These are phyloP conservation scores for Zalaria obscura DNA, from an alignment of 2,329 filamentous ascomycete genomes.

Conservation along the genomic window DNA sequence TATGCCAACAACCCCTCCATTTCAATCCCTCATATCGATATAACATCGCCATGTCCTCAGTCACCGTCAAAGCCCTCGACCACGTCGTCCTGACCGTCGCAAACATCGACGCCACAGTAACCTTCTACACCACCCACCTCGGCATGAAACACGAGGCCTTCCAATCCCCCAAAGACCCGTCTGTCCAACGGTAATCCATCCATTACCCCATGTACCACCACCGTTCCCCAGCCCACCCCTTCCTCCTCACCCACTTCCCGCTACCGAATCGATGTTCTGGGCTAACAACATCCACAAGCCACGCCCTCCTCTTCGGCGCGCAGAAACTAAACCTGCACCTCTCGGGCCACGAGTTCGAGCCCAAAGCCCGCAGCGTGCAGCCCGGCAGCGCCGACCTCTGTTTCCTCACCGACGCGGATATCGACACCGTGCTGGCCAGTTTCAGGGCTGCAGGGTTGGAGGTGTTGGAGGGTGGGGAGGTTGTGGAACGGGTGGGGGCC, in stretches of 20 bases:
- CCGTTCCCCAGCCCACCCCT: too few species aligned
- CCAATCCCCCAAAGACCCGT: slow-evolving; percentile 15
- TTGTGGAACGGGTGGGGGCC: slow-evolving; percentile 43
- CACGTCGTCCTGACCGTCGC: slow-evolving; percentile 47
- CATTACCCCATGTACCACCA: neutral
- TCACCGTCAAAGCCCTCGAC: slow-evolving; percentile 34
- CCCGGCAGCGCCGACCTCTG: slow-evolving; percentile 47
- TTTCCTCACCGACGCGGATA: slow-evolving; percentile 39
- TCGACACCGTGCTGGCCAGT: slow-evolving; percentile 30
- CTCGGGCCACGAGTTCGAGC: slow-evolving; percentile 43
- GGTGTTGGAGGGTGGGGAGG: slow-evolving; percentile 33
- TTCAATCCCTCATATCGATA: too few species aligned
- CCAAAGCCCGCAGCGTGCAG: slow-evolving; percentile 39
- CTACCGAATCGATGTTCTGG: slow-evolving; percentile 7
- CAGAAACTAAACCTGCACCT: slow-evolving; percentile 51
- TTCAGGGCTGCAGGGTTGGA: slow-evolving; percentile 32
- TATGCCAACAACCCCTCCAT: too few species aligned
- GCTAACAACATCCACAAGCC: slow-evolving; percentile 20
- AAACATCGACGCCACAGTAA: slow-evolving; percentile 33
- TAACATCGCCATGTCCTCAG: slow-evolving; percentile 8
- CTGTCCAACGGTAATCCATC: slow-evolving; percentile 5
- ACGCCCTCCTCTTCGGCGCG: slow-evolving; percentile 41
- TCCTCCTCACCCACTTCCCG: slow-evolving; percentile 13
- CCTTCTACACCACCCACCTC: slow-evolving; percentile 41
- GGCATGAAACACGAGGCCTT: slow-evolving; percentile 45